Conservation (phyloP, 257 asterid species). For the Solanum sparsipilum region DNA sequence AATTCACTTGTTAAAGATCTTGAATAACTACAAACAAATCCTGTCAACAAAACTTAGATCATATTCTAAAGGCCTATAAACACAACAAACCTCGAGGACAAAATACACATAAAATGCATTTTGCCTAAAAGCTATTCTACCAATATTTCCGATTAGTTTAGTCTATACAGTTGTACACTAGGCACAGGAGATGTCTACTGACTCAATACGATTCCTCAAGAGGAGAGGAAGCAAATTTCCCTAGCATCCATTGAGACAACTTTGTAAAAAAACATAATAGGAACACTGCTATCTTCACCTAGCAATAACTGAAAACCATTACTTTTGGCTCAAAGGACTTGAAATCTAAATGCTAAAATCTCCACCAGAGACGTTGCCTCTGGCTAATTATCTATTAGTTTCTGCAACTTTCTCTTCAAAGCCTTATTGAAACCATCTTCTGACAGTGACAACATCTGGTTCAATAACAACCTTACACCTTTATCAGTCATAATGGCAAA, state of each 20-base stretch:
- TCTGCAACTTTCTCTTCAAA: conserved; percentile 53
- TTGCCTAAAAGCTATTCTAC: not conserved
- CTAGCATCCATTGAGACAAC: not conserved
- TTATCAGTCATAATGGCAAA: conserved; percentile 42
- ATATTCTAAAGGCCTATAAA: not conserved
- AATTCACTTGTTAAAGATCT: not conserved
- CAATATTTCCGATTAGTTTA: not conserved
- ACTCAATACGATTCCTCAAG: not conserved
- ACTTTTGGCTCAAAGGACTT: not conserved
- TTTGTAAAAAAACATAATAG: not conserved
- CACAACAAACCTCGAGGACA: not conserved
- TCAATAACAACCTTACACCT: conserved; percentile 53
- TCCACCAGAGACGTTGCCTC: not conserved
- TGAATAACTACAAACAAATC: not conserved
- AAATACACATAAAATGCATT: not conserved
- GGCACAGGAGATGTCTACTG: not conserved
- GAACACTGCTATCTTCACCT: not conserved
- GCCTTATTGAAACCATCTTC: conserved; percentile 44
- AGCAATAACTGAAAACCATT: not conserved
- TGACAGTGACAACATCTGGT: conserved; percentile 70
- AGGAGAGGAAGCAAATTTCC: not conserved
- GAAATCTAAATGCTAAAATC: not conserved
- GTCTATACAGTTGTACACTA: not conserved
- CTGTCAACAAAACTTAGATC: not conserved
- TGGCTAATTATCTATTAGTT: conserved; percentile 11